A percentile compares a stretch with the other conserved stretches of the same genome.
phyloP scores from a whole-genome alignment of 163 green algal species.

The Scenedesmus sp. region DNA sequence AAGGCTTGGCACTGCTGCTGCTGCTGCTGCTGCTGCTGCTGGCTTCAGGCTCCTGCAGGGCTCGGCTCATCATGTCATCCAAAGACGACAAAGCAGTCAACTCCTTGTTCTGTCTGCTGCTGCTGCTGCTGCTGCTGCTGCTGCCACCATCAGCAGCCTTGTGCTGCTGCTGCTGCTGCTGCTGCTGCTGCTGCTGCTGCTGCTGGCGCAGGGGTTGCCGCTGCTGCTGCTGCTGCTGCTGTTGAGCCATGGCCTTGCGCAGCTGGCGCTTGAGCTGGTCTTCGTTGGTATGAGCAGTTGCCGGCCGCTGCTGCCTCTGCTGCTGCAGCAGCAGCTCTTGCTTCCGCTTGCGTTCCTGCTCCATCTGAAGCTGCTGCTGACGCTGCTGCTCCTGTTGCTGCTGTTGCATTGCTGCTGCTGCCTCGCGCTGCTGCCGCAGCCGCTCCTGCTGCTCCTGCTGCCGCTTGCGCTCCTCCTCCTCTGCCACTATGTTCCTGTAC shows the following conservation, averaged over 20 bases:
- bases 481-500: constrained; percentile 35
- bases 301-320: constrained; percentile 13
- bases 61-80: constrained; percentile 29
- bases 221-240: neutral
- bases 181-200: constrained; percentile 27
- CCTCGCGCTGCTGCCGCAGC: neutral
- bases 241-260: neutral
- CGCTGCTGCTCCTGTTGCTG: constrained; percentile 26
- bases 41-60: neutral
- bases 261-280: neutral
- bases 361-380: neutral
- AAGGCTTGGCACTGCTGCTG: neutral
- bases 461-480: constrained; percentile 12
- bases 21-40: constrained; percentile 29
- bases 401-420: constrained; percentile 23
- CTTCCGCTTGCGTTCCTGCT: neutral
- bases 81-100: constrained; percentile 19
- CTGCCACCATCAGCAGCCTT: neutral
- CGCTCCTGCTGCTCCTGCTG: constrained; percentile 39
- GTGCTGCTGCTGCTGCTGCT: neutral
- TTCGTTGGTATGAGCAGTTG: neutral
- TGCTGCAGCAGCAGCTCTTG: neutral
- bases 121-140: neutral
- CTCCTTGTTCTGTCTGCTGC: neutral
- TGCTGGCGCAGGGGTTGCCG: neutral